phyloP scores from a whole-genome alignment of 306 rosid species.

The apple (Malus domestica) region DNA sequence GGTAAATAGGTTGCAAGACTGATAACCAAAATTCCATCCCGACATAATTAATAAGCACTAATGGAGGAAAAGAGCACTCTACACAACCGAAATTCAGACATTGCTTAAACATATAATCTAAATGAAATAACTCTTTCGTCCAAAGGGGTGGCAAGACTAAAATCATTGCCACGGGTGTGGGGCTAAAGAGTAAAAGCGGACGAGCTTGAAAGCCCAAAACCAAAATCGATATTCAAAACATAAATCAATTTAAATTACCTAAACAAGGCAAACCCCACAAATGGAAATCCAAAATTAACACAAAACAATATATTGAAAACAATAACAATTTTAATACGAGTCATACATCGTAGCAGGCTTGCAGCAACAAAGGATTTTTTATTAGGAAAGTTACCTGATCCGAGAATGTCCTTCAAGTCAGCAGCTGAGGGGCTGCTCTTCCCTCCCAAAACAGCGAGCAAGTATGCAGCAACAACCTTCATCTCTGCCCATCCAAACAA shows the following conservation, averaged over 20 bases:
- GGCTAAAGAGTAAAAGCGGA: background rate
- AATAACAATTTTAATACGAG: background rate
- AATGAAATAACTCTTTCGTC: background rate
- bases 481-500: constrained; percentile 32
- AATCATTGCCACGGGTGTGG: background rate
- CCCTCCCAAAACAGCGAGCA: constrained; percentile 77
- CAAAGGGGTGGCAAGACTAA: too few relatives aligned
- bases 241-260: background rate
- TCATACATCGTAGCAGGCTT: background rate
- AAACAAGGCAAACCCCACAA: background rate
- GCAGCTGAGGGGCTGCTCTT: constrained; percentile 40
- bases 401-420: constrained; percentile 49
- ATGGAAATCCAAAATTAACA: background rate
- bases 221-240: background rate
- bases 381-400: constrained; percentile 30
- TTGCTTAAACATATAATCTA: background rate
- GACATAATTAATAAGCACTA: background rate
- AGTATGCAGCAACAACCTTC: constrained; percentile 68
- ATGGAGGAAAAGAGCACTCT: background rate
- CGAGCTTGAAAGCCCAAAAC: background rate
- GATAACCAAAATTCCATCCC: background rate
- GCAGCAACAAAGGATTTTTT: background rate
- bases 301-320: background rate
- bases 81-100: background rate
- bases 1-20: background rate